A percentile compares a stretch with the other conserved stretches of the same genome.
Evolutionary conservation across 1,284 basidiomycete species (phyloP).

Genomic region (Meira nashicola): DNA sequence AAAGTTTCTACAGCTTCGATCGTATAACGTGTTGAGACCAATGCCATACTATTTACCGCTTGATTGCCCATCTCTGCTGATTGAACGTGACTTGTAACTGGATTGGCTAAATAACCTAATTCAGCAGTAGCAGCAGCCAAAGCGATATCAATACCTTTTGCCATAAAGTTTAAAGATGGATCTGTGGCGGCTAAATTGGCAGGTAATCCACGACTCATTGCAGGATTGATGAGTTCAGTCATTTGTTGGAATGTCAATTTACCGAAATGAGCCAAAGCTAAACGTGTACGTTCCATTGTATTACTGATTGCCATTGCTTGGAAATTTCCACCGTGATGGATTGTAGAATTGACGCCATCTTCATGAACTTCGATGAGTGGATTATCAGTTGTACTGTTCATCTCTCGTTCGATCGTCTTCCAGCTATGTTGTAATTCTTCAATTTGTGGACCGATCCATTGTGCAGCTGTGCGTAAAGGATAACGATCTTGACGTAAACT

Average conservation of each 20-base stretch:
- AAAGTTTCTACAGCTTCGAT: conserved; percentile 24
- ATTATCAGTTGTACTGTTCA: conserved; percentile 23
- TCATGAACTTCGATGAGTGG: conserved; percentile 14
- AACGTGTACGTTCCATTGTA: conserved; percentile 79
- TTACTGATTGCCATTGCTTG: conserved; percentile 68
- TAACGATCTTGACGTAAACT: conserved; percentile 71
- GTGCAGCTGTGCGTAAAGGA: conserved; percentile 56
- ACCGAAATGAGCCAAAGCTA: conserved; percentile 72
- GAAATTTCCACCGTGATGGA: conserved; percentile 20
- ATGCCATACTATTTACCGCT: conserved; percentile 21
- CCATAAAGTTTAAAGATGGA: conserved; percentile 64
- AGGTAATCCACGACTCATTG: conserved; percentile 21
- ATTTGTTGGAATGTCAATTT: conserved; percentile 75
- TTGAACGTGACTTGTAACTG: conserved; percentile 76
- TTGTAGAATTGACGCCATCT: conserved; percentile 2
- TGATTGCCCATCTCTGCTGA: conserved; percentile 26
- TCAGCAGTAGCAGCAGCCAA: conserved; percentile 55
- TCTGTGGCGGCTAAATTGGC: conserved; percentile 22
- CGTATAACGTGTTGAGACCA: conserved; percentile 23
- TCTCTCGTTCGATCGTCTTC: conserved; percentile 14
- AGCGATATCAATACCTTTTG: conserved; percentile 77
- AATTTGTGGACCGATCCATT: conserved; percentile 20
- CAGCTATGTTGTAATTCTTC: conserved; percentile 17
- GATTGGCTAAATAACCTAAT: conserved; percentile 74
- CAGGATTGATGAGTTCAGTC: conserved; percentile 62